Evolutionary conservation across 495 filamentous ascomycete genomes (phyloP), one percentile per base, ranked within the genome.

Genomic region (Penicillium pulvis): DNA sequence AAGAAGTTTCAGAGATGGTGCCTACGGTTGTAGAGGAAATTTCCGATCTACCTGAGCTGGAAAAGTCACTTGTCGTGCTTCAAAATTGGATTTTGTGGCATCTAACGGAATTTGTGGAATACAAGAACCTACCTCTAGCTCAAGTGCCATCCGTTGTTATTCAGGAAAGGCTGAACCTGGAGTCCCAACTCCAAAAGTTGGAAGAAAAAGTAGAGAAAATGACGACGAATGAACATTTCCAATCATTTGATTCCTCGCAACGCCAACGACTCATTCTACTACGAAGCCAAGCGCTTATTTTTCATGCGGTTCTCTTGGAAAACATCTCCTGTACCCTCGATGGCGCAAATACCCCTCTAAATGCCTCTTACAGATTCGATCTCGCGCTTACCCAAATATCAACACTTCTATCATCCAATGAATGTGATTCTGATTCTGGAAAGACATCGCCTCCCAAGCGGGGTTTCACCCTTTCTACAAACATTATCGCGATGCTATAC

Each of bases 21-120:
- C 16, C 2, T 43, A 20, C 14, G 6, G 14, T 43, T 17, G 1
- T 14, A 43, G 26, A 26, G 6, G 19, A 54, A 7, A 16, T 9
- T 2, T 7, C 26, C 7, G 64, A 46, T 1, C 24, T 53, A 5
- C 42, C 17, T n/a, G 44, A 65, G 4, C 33, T 62, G 2, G 64
- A 70, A 28, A 33, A 59, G 7, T 44, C 51, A 6, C 56, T 67
- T 11, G 44, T 54, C 17, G 55, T 43, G 28, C 53, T 70, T 2
- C 61, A 70, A 48, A 65, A 60, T 31, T 57, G 64, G 52, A 54
- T 57, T 19, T 17, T 62, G 14, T 59, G 55, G 20, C 62, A 67
- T 52, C 50, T 70, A 12, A 53, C 61, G 11, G 12, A 33, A 16
- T 48, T 48, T 31, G 19, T 58, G 3, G 39, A 28, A 7, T 42